Evolutionary conservation across 2,329 filamentous ascomycete genomes (phyloP).

Genomic region (Xylaria sp.): DNA sequence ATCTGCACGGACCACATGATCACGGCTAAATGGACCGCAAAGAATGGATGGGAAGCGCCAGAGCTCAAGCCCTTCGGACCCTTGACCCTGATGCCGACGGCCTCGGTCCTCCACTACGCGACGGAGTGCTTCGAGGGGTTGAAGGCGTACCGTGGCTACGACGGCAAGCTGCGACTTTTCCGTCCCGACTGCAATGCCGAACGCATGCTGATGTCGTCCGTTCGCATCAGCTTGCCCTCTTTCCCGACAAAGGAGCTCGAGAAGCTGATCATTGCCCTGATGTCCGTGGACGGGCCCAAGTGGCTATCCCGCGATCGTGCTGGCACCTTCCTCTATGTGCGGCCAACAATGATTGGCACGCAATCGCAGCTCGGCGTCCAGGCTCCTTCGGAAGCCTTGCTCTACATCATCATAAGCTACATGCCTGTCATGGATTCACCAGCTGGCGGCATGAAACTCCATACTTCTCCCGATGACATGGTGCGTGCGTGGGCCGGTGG

Average conservation of each 20-base stretch:
- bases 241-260: constrained; percentile 68
- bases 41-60: constrained; percentile 68
- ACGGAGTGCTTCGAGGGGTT: constrained; percentile 77
- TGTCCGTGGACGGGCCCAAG: constrained; percentile 74
- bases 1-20: constrained; percentile 88
- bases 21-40: constrained; percentile 65
- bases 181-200: constrained; percentile 66
- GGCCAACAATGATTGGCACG: constrained; percentile 85
- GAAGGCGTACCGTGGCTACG: constrained; percentile 74
- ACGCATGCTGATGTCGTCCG: constrained; percentile 55
- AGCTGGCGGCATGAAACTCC: constrained; percentile 69
- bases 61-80: constrained; percentile 70
- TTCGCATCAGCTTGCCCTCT: constrained; percentile 67
- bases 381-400: constrained; percentile 78
- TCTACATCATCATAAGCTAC: constrained; percentile 78
- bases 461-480: constrained; percentile 81
- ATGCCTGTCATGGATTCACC: constrained; percentile 63
- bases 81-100: constrained; percentile 70
- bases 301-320: constrained; percentile 77
- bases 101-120: constrained; percentile 74
- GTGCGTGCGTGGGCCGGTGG: constrained; percentile 92
- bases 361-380: constrained; percentile 81
- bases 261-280: constrained; percentile 68
- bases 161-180: constrained; percentile 69
- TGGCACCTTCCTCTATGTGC: constrained; percentile 80